A percentile compares a stretch with the other conserved stretches of the same genome.
Evolutionary conservation across 139 green algal species (phyloP).

Genomic region (Micractinium sp.): DNA sequence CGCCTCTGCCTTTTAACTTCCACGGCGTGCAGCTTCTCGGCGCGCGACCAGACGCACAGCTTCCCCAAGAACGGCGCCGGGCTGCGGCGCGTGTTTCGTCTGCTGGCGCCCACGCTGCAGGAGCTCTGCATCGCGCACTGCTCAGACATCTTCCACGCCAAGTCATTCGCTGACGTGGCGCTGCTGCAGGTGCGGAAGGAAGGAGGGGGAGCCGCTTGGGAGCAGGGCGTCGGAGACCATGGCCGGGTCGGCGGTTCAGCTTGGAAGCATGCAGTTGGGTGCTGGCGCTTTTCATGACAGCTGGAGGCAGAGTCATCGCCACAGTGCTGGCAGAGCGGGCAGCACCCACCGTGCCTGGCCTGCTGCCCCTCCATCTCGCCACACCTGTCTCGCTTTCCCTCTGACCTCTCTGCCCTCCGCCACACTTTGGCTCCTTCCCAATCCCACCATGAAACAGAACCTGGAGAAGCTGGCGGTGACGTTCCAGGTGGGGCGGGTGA

Average conservation of each 20-base stretch:
- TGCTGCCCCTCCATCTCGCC: too few species aligned
- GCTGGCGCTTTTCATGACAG: background rate
- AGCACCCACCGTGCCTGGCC: too few species aligned
- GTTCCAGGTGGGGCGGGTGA: conserved; percentile 3
- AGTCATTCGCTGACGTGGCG: conserved; percentile 7
- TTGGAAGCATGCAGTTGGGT: background rate
- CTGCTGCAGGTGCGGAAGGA: background rate
- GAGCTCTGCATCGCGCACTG: conserved; percentile 26
- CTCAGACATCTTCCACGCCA: conserved; percentile 30
- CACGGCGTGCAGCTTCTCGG: conserved; percentile 27
- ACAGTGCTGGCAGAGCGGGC: too few species aligned
- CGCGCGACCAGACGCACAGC: conserved; percentile 11
- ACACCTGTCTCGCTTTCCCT: background rate
- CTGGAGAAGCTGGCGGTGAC: conserved; percentile 31
- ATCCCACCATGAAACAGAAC: background rate
- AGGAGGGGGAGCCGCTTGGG: too few species aligned
- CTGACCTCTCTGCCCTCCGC: background rate
- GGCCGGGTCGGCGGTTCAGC: too few species aligned
- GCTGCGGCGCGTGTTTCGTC: conserved; percentile 1
- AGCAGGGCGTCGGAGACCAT: too few species aligned
- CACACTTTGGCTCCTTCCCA: background rate
- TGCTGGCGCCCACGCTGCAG: conserved; percentile 16
- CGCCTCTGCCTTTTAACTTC: background rate
- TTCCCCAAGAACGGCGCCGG: conserved; percentile 14
- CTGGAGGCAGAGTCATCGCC: too few species aligned